Conservation (phyloP, 2,329 filamentous ascomycete species). For the Zalaria obscura region DNA sequence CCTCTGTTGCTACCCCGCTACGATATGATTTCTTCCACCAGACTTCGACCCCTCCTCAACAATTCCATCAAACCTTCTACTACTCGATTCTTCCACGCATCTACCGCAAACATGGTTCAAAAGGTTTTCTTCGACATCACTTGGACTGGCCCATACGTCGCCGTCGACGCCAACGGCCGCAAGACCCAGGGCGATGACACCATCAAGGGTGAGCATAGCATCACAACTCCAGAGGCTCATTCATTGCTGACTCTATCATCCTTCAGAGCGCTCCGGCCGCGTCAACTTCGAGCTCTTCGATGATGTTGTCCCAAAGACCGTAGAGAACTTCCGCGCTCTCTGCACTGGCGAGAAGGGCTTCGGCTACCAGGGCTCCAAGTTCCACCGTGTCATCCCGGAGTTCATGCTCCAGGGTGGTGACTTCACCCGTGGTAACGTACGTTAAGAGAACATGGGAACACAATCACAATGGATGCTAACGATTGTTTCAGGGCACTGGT, state of each 20-base stretch:
- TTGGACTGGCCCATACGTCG: constrained; percentile 59
- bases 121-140: constrained; percentile 48
- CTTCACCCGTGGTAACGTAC: constrained; percentile 71
- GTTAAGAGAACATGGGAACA: not conserved
- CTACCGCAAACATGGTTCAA: constrained; percentile 60
- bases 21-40: constrained; percentile 7
- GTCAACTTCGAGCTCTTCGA: constrained; percentile 86
- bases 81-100: constrained; percentile 43
- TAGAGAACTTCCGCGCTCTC: constrained; percentile 88
- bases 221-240: not conserved
- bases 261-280: constrained; percentile 55
- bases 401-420: constrained; percentile 99
- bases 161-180: constrained; percentile 38
- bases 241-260: constrained; percentile 9
- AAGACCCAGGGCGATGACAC: constrained; percentile 31
- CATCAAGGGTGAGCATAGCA: constrained; percentile 42
- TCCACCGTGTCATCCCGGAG: constrained; percentile 95
- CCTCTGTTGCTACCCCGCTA: too few relatives aligned
- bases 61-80: constrained; percentile 4
- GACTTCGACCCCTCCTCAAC: constrained; percentile 15
- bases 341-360: constrained; percentile 91
- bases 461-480: constrained; percentile 3
- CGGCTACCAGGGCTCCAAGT: constrained; percentile 68
- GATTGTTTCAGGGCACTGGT: constrained; percentile 59
- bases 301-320: constrained; percentile 79